Base-by-base conservation (phyloP, 305 asterid species). In the Solanum chacoense region DNA sequence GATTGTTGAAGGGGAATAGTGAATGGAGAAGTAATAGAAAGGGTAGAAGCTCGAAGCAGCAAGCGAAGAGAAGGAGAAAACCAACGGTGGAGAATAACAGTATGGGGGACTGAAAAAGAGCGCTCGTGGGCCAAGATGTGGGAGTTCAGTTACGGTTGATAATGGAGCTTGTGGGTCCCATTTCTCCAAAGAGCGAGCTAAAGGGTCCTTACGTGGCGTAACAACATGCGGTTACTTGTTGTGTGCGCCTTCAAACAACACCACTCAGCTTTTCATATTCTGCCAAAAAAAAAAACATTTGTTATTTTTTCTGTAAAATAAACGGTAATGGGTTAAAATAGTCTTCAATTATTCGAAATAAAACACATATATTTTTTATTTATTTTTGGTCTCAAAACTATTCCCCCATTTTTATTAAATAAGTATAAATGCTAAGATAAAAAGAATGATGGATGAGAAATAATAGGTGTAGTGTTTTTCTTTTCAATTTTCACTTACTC, bases 61-160 rank as follows among this genome's bases (percentile, higher is more conserved):
- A 26, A 69, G n/a, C 77, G 69, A 71, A 72, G 59, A 26, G 73
- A 26, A 34, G 71, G 26, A 31, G 85, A 20, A 34, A 37, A 88
- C 71, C 6, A 12, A 86, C 80, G 87, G 79, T 84, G 89, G 91
- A 88, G 75, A 90, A 73, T 12, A 45, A 72, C 84, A 4, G 22
- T 45, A 73, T 7, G 89, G 59, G 35, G 28, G 24, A 45, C 26
- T 7, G 85, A 36, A 72, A 85, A 85, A 18, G 80, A 14, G 85
- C 78, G 88, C 24, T 90, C 89, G 84, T 89, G 91, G 90, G 89
- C 90, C 85, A 90, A 87, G 87, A 80, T 45, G 71, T 40, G 90
- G 71, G 63, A 89, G 72, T 77, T 86, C 88, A 84, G 81, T 90
- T 76, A 79, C 90, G 83, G 92, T 88, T 89, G 90, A 81, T 73